Conservation (phyloP, 306 rosid species). For the Alnus rubra region DNA sequence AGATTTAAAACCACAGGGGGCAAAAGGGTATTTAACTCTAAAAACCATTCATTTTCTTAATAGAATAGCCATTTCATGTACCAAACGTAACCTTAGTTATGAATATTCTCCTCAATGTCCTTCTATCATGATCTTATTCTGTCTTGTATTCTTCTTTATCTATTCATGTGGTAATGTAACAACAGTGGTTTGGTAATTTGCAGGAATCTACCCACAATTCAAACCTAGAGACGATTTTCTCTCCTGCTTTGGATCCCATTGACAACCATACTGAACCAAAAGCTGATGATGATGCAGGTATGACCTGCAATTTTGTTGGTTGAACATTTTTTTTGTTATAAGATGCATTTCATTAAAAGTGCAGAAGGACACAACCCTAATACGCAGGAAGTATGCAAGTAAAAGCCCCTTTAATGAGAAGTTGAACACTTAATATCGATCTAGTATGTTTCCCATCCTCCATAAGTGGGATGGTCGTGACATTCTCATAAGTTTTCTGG, state of each 20-base stretch:
- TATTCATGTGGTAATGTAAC: conserved; percentile 8
- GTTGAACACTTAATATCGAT: background rate
- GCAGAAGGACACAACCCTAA: too few relatives aligned
- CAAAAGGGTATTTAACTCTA: too few relatives aligned
- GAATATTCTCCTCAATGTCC: background rate
- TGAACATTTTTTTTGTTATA: background rate
- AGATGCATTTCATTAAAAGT: too few relatives aligned
- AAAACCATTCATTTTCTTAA: too few relatives aligned
- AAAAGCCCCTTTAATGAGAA: too few relatives aligned
- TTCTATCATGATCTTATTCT: background rate
- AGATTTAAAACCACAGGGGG: too few relatives aligned
- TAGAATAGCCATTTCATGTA: too few relatives aligned
- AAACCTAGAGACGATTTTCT: conserved; percentile 66
- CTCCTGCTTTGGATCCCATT: conserved; percentile 68
- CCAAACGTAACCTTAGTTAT: background rate
- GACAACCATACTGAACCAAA: conserved; percentile 47
- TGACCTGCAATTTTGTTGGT: conserved; percentile 23
- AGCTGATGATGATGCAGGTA: conserved; percentile 55
- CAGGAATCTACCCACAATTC: conserved; percentile 57
- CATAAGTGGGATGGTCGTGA: background rate
- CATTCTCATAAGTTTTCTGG: background rate
- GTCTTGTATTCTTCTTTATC: background rate
- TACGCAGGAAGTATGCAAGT: too few relatives aligned
- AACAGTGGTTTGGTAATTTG: conserved; percentile 23
- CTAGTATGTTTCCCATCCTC: background rate